Evolutionary conservation across 345 rosid species (phyloP).

Genomic region (Odontarrhena argentea): DNA sequence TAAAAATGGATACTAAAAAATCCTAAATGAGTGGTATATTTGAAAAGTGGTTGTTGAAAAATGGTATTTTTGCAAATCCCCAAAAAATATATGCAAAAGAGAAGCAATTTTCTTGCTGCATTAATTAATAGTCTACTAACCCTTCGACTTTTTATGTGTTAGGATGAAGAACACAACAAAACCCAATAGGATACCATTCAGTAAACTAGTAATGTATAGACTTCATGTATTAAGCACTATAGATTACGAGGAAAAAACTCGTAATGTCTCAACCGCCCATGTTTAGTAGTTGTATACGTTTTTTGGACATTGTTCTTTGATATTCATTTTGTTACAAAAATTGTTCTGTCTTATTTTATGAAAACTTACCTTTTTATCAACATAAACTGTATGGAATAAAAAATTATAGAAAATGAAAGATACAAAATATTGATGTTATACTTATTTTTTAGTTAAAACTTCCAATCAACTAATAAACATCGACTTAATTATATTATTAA

Average conservation of each 20-base stretch:
- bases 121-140: conserved; percentile 35
- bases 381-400: too few relatives aligned
- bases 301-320: not conserved
- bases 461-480: too few relatives aligned
- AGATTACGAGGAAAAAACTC: conserved; percentile 29
- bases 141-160: conserved; percentile 31
- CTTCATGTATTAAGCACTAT: conserved; percentile 20
- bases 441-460: too few relatives aligned
- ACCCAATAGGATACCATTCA: conserved; percentile 19
- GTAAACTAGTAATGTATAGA: conserved; percentile 21
- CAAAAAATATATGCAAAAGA: not conserved
- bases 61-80: too few relatives aligned
- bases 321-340: not conserved
- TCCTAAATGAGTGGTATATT: too few relatives aligned
- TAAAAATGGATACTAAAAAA: too few relatives aligned
- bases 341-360: not conserved
- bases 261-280: conserved; percentile 27
- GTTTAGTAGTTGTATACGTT: conserved; percentile 25
- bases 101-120: conserved; percentile 30
- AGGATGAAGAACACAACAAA: conserved; percentile 35
- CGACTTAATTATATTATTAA: too few relatives aligned
- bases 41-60: too few relatives aligned
- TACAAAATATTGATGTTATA: too few relatives aligned
- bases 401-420: too few relatives aligned
- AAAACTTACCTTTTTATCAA: too few relatives aligned